Evolutionary conservation across 495 filamentous ascomycete genomes (phyloP).

Genomic region (Talaromyces thailandensis): DNA sequence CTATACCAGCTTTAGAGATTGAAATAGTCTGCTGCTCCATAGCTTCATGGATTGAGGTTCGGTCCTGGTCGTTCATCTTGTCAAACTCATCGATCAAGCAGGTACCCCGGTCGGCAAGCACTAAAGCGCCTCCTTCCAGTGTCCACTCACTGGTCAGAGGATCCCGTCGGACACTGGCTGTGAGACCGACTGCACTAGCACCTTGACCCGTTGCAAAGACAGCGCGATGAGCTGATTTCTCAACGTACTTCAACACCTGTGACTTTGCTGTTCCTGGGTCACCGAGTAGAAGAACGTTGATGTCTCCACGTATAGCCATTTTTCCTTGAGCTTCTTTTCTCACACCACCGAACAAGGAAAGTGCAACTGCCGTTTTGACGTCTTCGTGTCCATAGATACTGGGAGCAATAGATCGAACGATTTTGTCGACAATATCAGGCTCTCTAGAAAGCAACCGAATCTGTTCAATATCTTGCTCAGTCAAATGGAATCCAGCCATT

Average conservation of each 20-base stretch:
- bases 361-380: conserved; percentile 93
- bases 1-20: conserved; percentile 97
- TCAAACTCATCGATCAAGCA: conserved; percentile 99
- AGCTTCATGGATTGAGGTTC: conserved; percentile 97
- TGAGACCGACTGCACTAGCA: conserved; percentile 95
- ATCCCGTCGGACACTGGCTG: conserved; percentile 90
- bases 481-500: conserved; percentile 92
- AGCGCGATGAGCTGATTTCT: conserved; percentile 93
- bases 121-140: conserved; percentile 90
- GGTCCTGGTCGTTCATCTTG: conserved; percentile 99
- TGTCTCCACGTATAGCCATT: conserved; percentile 89
- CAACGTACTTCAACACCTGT: conserved; percentile 94
- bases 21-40: conserved; percentile 99
- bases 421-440: conserved; percentile 88
- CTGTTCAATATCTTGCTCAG: conserved; percentile 87
- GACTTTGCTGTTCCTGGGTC: conserved; percentile 99
- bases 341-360: conserved; percentile 93
- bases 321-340: conserved; percentile 82
- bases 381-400: conserved; percentile 96
- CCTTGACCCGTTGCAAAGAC: conserved; percentile 98
- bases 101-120: conserved; percentile 89
- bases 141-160: conserved; percentile 97
- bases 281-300: conserved; percentile 94
- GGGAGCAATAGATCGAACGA: conserved; percentile 89
- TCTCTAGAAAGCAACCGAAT: conserved; percentile 84